Conservation (phyloP, 345 rosid species). For the Orychophragmus violaceus region DNA sequence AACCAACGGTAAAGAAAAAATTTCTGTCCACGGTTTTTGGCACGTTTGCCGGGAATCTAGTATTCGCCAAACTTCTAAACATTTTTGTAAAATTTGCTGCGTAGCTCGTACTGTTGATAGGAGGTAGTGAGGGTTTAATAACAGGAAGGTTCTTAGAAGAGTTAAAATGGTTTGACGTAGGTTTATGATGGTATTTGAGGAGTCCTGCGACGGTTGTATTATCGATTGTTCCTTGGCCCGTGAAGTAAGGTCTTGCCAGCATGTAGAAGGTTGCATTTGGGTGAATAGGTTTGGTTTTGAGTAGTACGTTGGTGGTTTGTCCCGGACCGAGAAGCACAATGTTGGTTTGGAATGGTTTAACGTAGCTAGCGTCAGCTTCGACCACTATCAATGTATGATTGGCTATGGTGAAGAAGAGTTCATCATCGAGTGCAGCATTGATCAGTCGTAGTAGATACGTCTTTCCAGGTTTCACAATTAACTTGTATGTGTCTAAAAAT, state of each 20-base stretch:
- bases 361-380: slow-evolving; percentile 65
- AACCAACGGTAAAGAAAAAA: slow-evolving; percentile 54
- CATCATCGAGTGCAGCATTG: slow-evolving; percentile 71
- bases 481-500: slow-evolving; percentile 47
- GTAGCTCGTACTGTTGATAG: slow-evolving; percentile 43
- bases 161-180: not conserved
- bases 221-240: slow-evolving; percentile 57
- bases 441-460: slow-evolving; percentile 62
- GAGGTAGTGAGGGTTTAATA: slow-evolving; percentile 48
- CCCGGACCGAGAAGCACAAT: slow-evolving; percentile 47
- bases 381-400: slow-evolving; percentile 57
- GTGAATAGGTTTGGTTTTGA: slow-evolving; percentile 43
- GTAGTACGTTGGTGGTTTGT: slow-evolving; percentile 66
- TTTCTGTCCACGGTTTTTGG: slow-evolving; percentile 42
- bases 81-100: slow-evolving; percentile 41
- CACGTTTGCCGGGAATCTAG: slow-evolving; percentile 47
- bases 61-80: slow-evolving; percentile 46
- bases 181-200: slow-evolving; percentile 43
- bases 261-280: slow-evolving; percentile 53
- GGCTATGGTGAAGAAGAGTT: slow-evolving; percentile 69
- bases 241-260: slow-evolving; percentile 63
- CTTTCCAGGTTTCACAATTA: slow-evolving; percentile 58
- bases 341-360: slow-evolving; percentile 61
- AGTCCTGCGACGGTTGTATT: slow-evolving; percentile 59
- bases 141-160: slow-evolving; percentile 11